A percentile compares a stretch with the other conserved stretches of the same genome.
Evolutionary conservation across 192 early-diverging fungal species (phyloP).

Genomic region (Backusella australiensis): DNA sequence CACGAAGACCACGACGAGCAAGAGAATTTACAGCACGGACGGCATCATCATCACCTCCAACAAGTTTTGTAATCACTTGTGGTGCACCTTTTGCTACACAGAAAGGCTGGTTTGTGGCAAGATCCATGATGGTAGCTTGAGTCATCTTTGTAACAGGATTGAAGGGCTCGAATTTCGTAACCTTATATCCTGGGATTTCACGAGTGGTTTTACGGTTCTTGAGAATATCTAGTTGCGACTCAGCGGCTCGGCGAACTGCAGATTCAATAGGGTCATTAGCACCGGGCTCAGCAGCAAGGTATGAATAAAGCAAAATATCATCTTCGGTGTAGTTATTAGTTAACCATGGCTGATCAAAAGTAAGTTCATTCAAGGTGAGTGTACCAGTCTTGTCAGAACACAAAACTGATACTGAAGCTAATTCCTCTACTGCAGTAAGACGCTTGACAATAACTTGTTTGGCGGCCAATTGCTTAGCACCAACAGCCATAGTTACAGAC

Average conservation of each 20-base stretch:
- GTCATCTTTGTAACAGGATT: slow-evolving; percentile 94
- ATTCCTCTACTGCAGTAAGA: slow-evolving; percentile 91
- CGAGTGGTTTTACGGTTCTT: slow-evolving; percentile 42
- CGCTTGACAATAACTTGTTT: slow-evolving; percentile 97
- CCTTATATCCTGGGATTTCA: slow-evolving; percentile 89
- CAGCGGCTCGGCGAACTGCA: slow-evolving; percentile 82
- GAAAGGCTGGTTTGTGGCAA: slow-evolving; percentile 75
- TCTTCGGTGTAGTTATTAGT: slow-evolving; percentile 62
- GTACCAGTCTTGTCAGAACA: slow-evolving; percentile 93
- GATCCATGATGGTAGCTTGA: slow-evolving; percentile 80
- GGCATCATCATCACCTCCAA: slow-evolving; percentile 70
- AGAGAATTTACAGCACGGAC: slow-evolving; percentile 71
- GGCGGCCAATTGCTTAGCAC: slow-evolving; percentile 85
- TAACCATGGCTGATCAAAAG: slow-evolving; percentile 89
- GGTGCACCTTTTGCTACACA: slow-evolving; percentile 86
- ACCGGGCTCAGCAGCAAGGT: slow-evolving; percentile 84
- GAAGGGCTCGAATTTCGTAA: slow-evolving; percentile 89
- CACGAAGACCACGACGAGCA: slow-evolving; percentile 82
- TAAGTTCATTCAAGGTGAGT: slow-evolving; percentile 88
- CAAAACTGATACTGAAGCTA: slow-evolving; percentile 87
- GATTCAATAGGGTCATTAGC: slow-evolving; percentile 90
- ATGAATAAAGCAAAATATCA: slow-evolving; percentile 82
- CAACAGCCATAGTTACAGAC: slow-evolving; percentile 98
- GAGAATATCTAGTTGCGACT: slow-evolving; percentile 70
- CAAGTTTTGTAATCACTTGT: slow-evolving; percentile 77